These are phyloP conservation scores for Rubia peregrina DNA, from an alignment of 305 asterid species.

Conservation along the genomic window DNA sequence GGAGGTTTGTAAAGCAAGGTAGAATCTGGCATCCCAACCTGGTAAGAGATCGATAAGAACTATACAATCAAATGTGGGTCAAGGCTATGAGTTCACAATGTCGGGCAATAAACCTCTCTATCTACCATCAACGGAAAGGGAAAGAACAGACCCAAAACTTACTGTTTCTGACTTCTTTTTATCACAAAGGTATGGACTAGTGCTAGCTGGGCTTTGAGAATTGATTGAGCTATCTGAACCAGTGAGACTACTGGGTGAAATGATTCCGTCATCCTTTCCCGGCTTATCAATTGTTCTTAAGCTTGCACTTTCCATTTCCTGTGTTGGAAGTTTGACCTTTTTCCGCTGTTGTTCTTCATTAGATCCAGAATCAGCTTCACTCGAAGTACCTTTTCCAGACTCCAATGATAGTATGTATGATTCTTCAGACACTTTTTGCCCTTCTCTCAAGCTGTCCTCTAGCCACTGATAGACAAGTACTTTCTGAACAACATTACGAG, in stretches of 20 bases:
- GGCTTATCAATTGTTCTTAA: constrained; percentile 21
- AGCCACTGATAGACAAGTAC: constrained; percentile 72
- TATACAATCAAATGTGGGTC: background rate
- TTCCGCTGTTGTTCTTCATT: constrained; percentile 31
- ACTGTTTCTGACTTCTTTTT: constrained; percentile 38
- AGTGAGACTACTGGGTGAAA: constrained; percentile 30
- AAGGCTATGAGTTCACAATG: background rate
- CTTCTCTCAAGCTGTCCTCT: constrained; percentile 72
- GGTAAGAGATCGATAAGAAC: constrained; percentile 21
- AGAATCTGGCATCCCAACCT: constrained; percentile 50
- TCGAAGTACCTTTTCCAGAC: constrained; percentile 20
- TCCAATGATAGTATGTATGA: constrained; percentile 38
- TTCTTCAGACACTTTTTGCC: constrained; percentile 61
- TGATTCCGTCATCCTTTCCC: constrained; percentile 19
- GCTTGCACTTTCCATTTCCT: constrained; percentile 29
- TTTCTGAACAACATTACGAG: constrained; percentile 42
- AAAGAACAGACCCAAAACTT: constrained; percentile 2
- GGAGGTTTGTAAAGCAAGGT: constrained; percentile 76
- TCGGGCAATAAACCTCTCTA: background rate
- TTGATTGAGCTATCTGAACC: constrained; percentile 33
- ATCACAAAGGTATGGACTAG: constrained; percentile 32
- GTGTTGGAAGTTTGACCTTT: constrained; percentile 42
- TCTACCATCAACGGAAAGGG: background rate
- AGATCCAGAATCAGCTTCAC: constrained; percentile 22
- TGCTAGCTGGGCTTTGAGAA: constrained; percentile 28